Base-by-base conservation (phyloP, 495 filamentous ascomycete genomes). In the Pyrenopolyporus hunteri region DNA sequence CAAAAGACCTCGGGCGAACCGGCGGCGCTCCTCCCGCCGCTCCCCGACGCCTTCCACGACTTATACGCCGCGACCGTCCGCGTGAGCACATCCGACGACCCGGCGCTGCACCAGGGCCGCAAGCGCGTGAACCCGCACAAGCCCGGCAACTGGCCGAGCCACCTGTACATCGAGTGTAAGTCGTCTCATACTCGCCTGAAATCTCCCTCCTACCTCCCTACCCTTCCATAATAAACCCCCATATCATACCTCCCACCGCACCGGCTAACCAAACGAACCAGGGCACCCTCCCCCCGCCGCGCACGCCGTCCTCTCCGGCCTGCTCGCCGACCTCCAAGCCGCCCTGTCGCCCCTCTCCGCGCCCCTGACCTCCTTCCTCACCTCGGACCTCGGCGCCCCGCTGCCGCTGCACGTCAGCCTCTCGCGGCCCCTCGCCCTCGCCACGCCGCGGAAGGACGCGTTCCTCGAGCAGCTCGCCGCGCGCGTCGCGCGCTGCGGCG, bases 111-210 rank as follows among this genome's bases (percentile, higher is more conserved):
- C 73, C 87, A 86, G 23, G 94, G 94, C 23, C 84, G 92, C 35
- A 89, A 87, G 68, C 82, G 94, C 19, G 83, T 84, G 35, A 89
- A 85, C 35, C 93, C 94, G 2, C 94, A 98, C 73, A 76, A 93
- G 9, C 83, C 89, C 46, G 94, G 94, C 17, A 89, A 90, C 75
- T 98, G 94, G 94, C 90, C 94, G 1, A 92, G 86, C 13, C 92
- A 97, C 73, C 65, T 97, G 16, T 98, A 95, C 72, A 78, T 98
- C 51, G 93, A 98, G 79, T 98, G 93, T 93, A 80, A 70, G 86
- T 69, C 44, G 35, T 14, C 7, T 3, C 5, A 10, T 29, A 5
- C 26, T 29, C 4, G 9, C 26, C 26, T 9, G 26, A 29, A 9
- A 5, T 29, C 31, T 32, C 9, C 23, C 19, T 31, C 25, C n/a